Base-by-base conservation (phyloP, 2,329 filamentous ascomycete species). In the Ramularia collo-cygni region DNA sequence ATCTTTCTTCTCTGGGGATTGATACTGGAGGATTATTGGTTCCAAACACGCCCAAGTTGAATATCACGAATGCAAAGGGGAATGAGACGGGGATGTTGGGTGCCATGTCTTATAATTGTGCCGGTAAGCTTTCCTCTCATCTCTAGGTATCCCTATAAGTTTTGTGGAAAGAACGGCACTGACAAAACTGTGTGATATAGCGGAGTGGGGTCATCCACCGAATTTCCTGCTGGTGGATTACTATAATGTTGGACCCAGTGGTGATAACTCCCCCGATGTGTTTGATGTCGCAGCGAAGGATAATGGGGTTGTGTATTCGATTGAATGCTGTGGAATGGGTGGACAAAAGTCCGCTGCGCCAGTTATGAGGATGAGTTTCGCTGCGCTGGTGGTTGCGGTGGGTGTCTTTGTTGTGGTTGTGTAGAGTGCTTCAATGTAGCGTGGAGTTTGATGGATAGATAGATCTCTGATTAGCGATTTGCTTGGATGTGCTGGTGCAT, bases 151-250 rank as follows among this genome's bases (percentile, higher is more conserved):
- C 10, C 10, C 6, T 6, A 24, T 24, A 10, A 10, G 10, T 9
- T 17, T 24, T 8, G n/a, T 19, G 2, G 4, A 19, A 33, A 16
- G 14, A 17, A 13, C 9, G 3, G 24, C 24, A 32, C 21, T 14
- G 26, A 37, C 29, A 14, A 19, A 32, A 17, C 12, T 37, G 12
- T 33, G 9, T n/a, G 43, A 54, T 1, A 60, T 68, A 67, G 65
- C 47, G 3, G 52, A 51, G 34, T 92, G 83, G 83, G 71, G 71
- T 14, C 74, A 76, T 7, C 71, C 84, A 1, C 87, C 86, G 2
- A 90, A 83, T 55, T 79, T 88, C 56, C 68, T 93, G 35, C 79
- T 92, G 38, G 85, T 92, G 17, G 86, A 93, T 60, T 92, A 86
- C 62, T 93, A 92, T 65, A 87, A 92, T 60, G 70, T 71, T 44